phyloP scores from a whole-genome alignment of 73 alveolate genomes.

The Strombidium stylifer region DNA sequence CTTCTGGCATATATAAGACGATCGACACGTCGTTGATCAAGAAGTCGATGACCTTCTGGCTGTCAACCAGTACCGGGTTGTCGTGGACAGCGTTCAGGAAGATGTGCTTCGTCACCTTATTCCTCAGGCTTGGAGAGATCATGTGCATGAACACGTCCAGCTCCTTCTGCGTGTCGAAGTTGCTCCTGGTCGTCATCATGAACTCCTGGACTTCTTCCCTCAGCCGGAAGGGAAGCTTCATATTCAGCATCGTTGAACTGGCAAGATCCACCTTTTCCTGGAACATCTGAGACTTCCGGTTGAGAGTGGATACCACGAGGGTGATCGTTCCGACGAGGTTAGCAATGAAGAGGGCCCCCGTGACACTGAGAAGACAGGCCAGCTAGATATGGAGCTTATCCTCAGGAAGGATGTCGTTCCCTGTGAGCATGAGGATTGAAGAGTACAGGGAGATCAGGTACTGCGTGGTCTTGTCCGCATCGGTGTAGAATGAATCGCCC shows the following conservation, averaged over 20 bases:
- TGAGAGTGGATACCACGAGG: slow-evolving; percentile 47
- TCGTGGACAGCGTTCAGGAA: slow-evolving; percentile 39
- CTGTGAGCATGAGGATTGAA: slow-evolving; percentile 55
- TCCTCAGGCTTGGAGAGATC: slow-evolving; percentile 48
- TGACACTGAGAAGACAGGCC: slow-evolving; percentile 25
- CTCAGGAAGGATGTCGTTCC: slow-evolving; percentile 55
- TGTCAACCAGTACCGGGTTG: slow-evolving; percentile 5
- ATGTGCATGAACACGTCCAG: slow-evolving; percentile 36
- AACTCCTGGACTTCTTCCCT: slow-evolving; percentile 26
- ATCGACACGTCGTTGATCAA: slow-evolving; percentile 31
- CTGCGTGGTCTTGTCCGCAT: not conserved
- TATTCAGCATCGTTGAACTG: slow-evolving; percentile 48
- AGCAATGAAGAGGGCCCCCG: slow-evolving; percentile 63
- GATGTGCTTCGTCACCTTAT: slow-evolving; percentile 42
- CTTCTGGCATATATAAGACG: slow-evolving; percentile 48
- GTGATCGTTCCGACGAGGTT: slow-evolving; percentile 65
- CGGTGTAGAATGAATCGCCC: slow-evolving; percentile 8
- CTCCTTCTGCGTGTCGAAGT: slow-evolving; percentile 48
- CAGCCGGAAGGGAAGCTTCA: slow-evolving; percentile 28
- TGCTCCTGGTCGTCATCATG: slow-evolving; percentile 17
- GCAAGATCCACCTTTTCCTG: slow-evolving; percentile 55
- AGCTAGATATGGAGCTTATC: not conserved
- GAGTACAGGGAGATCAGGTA: slow-evolving; percentile 48
- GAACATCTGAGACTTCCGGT: slow-evolving; percentile 34
- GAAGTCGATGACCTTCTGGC: slow-evolving; percentile 27